Base-by-base conservation (phyloP, 2,329 filamentous ascomycete genomes). In the Purpureocillium lavendulum region DNA sequence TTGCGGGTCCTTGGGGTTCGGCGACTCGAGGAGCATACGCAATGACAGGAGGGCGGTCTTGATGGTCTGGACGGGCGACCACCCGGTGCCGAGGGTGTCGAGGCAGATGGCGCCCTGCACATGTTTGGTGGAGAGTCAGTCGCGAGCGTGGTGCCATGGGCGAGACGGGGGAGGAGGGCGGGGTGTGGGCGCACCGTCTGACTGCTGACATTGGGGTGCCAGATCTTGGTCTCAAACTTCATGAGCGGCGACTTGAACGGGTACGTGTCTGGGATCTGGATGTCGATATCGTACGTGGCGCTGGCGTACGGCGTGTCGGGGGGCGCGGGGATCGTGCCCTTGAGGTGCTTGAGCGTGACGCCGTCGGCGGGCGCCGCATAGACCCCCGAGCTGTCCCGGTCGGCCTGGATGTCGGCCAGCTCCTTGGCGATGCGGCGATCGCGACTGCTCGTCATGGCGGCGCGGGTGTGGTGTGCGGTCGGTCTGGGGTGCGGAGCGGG, bases 191-290 rank as follows among this genome's bases (percentile, higher is more conserved):
- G 56, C 66, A 94, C 88, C 31, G 89, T 96, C 59, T 92, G 84
- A 55, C 84, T 90, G 71, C 86, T 94, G 65, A 98, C 79, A 57
- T 98, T 98, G 28, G 92, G 92, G 61, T 98, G 92, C 89, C 89
- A 98, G 51, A 97, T 83, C 62, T 83, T 89, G 47, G 92, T 98
- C 48, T 83, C 77, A 57, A 97, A 97, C 53, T 79, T 83, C 84
- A 98, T 97, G 43, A 77, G 62, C 4, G 92, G 92, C 4, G 90
- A 87, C 51, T 88, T 84, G 68, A 98, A 98, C 0, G 92, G 92
- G 56, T 98, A 98, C 50, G 85, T 84, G 45, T 76, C 75, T 0
- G 90, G 89, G 39, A 98, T 92, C 53, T 75, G 75, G 53, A 98
- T 92, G 54, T 95, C 86, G 49, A 98, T 78, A 13, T 75, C 64